These are phyloP conservation scores for Botryotinia calthae DNA, from an alignment of 2,329 filamentous ascomycete species.

Conservation along the genomic window DNA sequence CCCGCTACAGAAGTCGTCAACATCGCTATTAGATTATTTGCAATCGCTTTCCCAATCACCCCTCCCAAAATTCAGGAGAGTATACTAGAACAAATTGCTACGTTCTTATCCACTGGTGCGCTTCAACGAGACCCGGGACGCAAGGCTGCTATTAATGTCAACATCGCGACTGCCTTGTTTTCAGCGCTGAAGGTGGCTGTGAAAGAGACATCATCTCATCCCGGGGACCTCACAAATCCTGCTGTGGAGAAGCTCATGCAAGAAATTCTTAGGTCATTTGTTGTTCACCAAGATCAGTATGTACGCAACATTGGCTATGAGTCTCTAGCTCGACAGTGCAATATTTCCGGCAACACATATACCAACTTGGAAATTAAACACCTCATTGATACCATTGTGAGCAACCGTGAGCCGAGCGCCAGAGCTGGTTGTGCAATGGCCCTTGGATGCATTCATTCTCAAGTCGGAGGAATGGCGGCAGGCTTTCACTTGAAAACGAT, in stretches of 20 bases:
- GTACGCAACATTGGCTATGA: conserved; percentile 83
- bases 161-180: conserved; percentile 78
- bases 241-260: conserved; percentile 83
- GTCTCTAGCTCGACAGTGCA: conserved; percentile 79
- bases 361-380: conserved; percentile 89
- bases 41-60: conserved; percentile 84
- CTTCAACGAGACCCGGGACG: conserved; percentile 83
- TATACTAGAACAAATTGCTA: conserved; percentile 88
- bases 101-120: conserved; percentile 76
- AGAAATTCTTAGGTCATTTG: conserved; percentile 68
- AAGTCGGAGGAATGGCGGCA: conserved; percentile 96
- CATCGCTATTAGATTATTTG: conserved; percentile 88
- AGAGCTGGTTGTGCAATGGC: conserved; percentile 93
- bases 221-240: conserved; percentile 70
- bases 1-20: conserved; percentile 93
- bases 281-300: conserved; percentile 80
- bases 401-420: conserved; percentile 88
- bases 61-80: conserved; percentile 92
- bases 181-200: conserved; percentile 79
- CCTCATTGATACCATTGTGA: conserved; percentile 89
- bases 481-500: conserved; percentile 96
- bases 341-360: conserved; percentile 74
- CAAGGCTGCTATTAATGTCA: conserved; percentile 87
- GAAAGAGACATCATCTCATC: conserved; percentile 70
- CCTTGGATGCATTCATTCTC: conserved; percentile 87